Base-by-base conservation (phyloP, 2,329 filamentous ascomycete genomes). In the Bipolaris gigantea region DNA sequence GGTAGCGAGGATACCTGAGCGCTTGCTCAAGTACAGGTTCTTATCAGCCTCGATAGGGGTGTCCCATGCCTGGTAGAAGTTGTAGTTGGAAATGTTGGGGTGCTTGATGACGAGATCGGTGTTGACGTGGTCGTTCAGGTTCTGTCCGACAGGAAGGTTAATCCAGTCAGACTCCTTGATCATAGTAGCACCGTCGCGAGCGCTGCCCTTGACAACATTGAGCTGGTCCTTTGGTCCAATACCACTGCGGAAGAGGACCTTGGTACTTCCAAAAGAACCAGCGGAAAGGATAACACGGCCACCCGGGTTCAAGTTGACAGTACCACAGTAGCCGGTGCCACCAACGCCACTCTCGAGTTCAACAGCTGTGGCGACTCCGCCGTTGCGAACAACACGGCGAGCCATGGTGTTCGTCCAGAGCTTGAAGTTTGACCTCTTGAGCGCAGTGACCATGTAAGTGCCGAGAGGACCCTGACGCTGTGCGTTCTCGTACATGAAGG, bases 391-490 rank as follows among this genome's bases (percentile, higher is more conserved):
- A n/a, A 90, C 80, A 25, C 87, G 81, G 60, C 82, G 81, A n/a
- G 89, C 87, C 40, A 83, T 80, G 3, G 86, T 88, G 67, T 86
- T 84, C 18, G 82, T 82, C 79, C 84, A 85, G 43, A 91, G 76
- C 48, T 83, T 80, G 74, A 91, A 90, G 75, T 90, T 89, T 35
- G 77, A 73, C 55, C 84, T 80, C 38, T 76, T 75, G 43, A 79
- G 78, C 1, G 86, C 86, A 16, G 80, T 79, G 4, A 86, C 84
- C 1, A 91, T 82, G 65, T 91, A 91, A 0, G 88, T 89, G 8
- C 84, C 85, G 69, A 90, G 77, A 11, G 88, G 88, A 1, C 89
- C 88, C 40, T 85, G 85, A 55, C 88, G 80, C 71, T 89, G 85
- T 47, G 86, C 87, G 41, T 85, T 75, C 5, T 77, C 76, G 68